Evolutionary conservation across 2,329 filamentous ascomycete species (phyloP).

Genomic region (Penicillium sp.): DNA sequence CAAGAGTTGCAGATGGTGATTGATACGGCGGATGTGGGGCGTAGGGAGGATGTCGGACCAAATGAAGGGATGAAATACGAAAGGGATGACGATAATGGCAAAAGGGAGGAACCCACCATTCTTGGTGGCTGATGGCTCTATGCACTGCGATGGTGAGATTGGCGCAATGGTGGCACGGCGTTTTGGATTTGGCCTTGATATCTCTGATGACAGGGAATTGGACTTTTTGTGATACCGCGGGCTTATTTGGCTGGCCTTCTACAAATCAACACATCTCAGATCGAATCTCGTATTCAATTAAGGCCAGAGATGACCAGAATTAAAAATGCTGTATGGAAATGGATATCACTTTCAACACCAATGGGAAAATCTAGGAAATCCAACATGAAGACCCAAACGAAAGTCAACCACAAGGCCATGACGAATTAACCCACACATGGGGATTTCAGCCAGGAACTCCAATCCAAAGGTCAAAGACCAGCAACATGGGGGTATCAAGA

Average conservation of each 20-base stretch:
- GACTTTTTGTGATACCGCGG: no score
- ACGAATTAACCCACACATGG: slow-evolving; percentile 5
- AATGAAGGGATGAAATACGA: not conserved
- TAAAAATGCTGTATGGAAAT: not conserved
- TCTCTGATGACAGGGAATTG: no score
- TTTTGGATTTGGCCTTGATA: not conserved
- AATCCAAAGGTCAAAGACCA: slow-evolving; percentile 14
- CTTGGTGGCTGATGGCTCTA: not conserved
- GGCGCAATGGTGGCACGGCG: slow-evolving; percentile 4
- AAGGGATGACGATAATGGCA: not conserved
- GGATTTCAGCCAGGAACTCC: slow-evolving; percentile 20
- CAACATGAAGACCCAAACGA: not conserved
- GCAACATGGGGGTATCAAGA: slow-evolving; percentile 24
- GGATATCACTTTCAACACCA: not conserved
- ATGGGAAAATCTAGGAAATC: slow-evolving; percentile 1
- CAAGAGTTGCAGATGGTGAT: slow-evolving; percentile 41
- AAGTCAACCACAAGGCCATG: slow-evolving; percentile 5
- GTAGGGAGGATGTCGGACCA: not conserved
- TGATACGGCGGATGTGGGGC: slow-evolving; percentile 27
- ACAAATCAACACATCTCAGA: not conserved
- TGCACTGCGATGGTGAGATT: not conserved
- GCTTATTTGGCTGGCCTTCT: no score
- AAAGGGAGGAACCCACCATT: not conserved
- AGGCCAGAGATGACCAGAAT: slow-evolving; percentile 1
- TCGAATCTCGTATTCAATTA: slow-evolving; percentile 4